Evolutionary conservation across 2,329 filamentous ascomycete species (phyloP).

Genomic region (Pyrenophora tritici-repentis): DNA sequence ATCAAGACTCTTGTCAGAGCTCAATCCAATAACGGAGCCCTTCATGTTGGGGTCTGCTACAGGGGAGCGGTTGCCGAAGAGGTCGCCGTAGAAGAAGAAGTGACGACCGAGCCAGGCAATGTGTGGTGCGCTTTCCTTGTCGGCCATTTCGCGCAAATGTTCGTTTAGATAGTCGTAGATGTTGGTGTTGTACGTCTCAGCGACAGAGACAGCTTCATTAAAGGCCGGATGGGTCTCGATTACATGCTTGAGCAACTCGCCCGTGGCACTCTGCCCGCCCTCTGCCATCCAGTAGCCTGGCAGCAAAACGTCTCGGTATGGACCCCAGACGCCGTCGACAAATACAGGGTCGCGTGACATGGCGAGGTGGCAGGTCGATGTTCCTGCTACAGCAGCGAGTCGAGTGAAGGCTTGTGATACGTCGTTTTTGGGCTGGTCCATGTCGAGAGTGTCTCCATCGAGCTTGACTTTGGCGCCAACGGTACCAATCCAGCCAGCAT

Average conservation of each 20-base stretch:
- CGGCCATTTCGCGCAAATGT: conserved; percentile 77
- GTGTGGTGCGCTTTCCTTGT: conserved; percentile 70
- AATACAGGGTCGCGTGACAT: conserved; percentile 95
- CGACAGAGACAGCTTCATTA: conserved; percentile 75
- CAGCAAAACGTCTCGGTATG: conserved; percentile 91
- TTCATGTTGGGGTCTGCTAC: conserved; percentile 93
- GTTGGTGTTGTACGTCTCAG: conserved; percentile 81
- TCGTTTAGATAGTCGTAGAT: conserved; percentile 95
- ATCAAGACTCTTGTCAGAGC: conserved; percentile 83
- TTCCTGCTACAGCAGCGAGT: conserved; percentile 91
- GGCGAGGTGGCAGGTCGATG: conserved; percentile 94
- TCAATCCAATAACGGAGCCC: conserved; percentile 84
- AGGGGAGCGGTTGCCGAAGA: conserved; percentile 95
- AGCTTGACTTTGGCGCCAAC: conserved; percentile 95
- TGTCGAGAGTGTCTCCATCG: conserved; percentile 68
- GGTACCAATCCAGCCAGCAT: conserved; percentile 97
- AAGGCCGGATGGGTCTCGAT: conserved; percentile 94
- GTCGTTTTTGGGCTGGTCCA: conserved; percentile 75
- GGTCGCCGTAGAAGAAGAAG: conserved; percentile 97
- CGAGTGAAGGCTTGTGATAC: conserved; percentile 91
- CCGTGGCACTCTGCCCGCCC: conserved; percentile 94
- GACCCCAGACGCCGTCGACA: conserved; percentile 94
- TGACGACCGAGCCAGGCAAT: conserved; percentile 88
- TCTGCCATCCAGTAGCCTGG: conserved; percentile 96
- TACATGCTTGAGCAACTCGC: conserved; percentile 90